phyloP scores from a whole-genome alignment of 2,329 filamentous ascomycete genomes.

The Pezicula neosporulosa region DNA sequence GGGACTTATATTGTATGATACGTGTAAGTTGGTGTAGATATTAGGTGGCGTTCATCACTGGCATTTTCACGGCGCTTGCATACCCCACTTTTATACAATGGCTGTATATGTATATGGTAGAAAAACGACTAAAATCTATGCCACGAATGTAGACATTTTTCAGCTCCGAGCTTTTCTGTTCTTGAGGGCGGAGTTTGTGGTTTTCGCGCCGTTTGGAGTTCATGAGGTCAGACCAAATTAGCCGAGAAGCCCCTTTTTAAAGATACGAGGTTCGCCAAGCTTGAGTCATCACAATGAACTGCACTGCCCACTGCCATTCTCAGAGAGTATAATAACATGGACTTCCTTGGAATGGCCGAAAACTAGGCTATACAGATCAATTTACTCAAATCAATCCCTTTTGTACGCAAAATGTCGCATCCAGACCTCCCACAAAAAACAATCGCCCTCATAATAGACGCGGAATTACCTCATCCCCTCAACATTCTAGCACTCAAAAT shows the following conservation, averaged over 20 bases:
- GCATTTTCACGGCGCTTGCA: not conserved
- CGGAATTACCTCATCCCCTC: not conserved
- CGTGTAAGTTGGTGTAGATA: not conserved
- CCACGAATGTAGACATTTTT: no score
- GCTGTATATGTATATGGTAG: not conserved
- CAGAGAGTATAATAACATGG: not conserved
- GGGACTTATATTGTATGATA: no score
- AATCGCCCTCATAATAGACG: conserved; percentile 2
- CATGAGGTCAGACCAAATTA: not conserved
- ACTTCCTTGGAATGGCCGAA: no score
- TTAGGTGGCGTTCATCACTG: not conserved
- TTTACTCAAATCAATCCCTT: no score
- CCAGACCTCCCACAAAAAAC: not conserved
- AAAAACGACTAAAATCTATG: no score
- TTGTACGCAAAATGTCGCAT: not conserved
- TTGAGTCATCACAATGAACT: not conserved
- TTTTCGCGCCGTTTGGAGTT: no score
- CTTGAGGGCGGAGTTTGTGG: no score
- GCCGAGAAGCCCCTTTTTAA: not conserved
- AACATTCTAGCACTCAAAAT: not conserved
- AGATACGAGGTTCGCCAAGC: conserved; percentile 1
- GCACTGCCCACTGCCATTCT: not conserved
- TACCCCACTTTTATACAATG: not conserved
- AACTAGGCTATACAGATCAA: no score
- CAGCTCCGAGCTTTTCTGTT: no score